These are phyloP conservation scores for Candida tetrigidarum DNA, from an alignment of 1,139 yeast genomes.

Conservation along the genomic window DNA sequence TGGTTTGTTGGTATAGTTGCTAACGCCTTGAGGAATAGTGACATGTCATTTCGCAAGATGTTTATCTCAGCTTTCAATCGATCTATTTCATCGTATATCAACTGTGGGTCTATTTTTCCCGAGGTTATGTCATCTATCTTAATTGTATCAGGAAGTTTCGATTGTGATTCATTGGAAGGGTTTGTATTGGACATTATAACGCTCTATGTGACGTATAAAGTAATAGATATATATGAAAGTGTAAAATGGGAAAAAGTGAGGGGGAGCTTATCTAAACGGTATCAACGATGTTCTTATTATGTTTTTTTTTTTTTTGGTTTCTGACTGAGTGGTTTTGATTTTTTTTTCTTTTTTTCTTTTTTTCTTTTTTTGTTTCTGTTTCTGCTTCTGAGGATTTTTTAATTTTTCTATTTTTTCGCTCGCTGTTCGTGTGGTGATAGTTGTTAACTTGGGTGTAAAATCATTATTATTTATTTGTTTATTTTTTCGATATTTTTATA, in stretches of 20 bases:
- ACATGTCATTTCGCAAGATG: slow-evolving; percentile 48
- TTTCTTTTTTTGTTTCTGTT: background rate
- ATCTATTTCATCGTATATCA: slow-evolving; percentile 44
- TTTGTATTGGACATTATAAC: background rate
- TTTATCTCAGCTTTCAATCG: slow-evolving; percentile 48
- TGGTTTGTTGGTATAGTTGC: slow-evolving; percentile 41
- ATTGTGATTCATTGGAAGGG: slow-evolving; percentile 6
- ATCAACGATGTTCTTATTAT: background rate
- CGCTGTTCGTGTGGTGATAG: background rate
- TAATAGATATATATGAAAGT: background rate
- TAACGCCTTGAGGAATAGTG: slow-evolving; percentile 40
- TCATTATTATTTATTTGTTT: background rate
- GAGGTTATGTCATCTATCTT: slow-evolving; percentile 53
- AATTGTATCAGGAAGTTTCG: slow-evolving; percentile 38
- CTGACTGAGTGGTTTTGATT: background rate
- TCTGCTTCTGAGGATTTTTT: too few species aligned
- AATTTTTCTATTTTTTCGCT: background rate
- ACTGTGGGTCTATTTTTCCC: slow-evolving; percentile 43
- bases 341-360: background rate
- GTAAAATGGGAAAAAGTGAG: background rate
- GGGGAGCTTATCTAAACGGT: background rate
- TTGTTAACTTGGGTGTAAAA: too few species aligned
- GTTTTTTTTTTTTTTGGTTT: background rate
- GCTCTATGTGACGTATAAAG: background rate
- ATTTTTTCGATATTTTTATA: background rate